Evolutionary conservation across 1,284 basidiomycete species (phyloP).

Genomic region (Apiotrichum domesticum): DNA sequence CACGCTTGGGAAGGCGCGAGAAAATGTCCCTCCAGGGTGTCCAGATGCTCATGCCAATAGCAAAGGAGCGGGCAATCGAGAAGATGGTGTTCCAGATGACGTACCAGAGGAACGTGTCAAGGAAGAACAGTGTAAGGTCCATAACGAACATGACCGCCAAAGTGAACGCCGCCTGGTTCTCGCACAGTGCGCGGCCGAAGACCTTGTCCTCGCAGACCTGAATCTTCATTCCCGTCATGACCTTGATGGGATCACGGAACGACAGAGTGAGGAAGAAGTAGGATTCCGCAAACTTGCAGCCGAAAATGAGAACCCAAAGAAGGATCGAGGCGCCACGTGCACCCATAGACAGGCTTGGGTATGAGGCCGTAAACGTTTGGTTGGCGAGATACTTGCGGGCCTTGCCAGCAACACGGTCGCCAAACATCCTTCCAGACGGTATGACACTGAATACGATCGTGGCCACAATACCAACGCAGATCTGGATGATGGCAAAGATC

Average conservation of each 20-base stretch:
- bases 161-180: slow-evolving; percentile 84
- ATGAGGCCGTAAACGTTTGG: slow-evolving; percentile 92
- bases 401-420: slow-evolving; percentile 87
- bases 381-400: slow-evolving; percentile 88
- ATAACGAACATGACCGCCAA: slow-evolving; percentile 93
- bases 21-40: slow-evolving; percentile 96
- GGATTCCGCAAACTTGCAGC: slow-evolving; percentile 87
- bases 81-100: slow-evolving; percentile 93
- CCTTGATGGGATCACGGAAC: slow-evolving; percentile 81
- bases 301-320: slow-evolving; percentile 84
- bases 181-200: slow-evolving; percentile 73
- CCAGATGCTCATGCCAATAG: slow-evolving; percentile 88
- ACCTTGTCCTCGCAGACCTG: slow-evolving; percentile 76
- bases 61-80: slow-evolving; percentile 82
- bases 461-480: slow-evolving; percentile 75
- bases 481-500: slow-evolving; percentile 87
- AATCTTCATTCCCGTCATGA: slow-evolving; percentile 90
- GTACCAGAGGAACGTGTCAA: slow-evolving; percentile 95
- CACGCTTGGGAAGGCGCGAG: slow-evolving; percentile 84
- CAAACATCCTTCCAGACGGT: slow-evolving; percentile 83
- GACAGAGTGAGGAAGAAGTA: slow-evolving; percentile 93
- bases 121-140: slow-evolving; percentile 89
- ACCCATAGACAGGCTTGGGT: slow-evolving; percentile 62
- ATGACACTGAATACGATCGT: slow-evolving; percentile 77
- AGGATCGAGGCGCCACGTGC: slow-evolving; percentile 63